Evolutionary conservation across 2,329 filamentous ascomycete species (phyloP).

Genomic region (Teratosphaeria zuluensis): DNA sequence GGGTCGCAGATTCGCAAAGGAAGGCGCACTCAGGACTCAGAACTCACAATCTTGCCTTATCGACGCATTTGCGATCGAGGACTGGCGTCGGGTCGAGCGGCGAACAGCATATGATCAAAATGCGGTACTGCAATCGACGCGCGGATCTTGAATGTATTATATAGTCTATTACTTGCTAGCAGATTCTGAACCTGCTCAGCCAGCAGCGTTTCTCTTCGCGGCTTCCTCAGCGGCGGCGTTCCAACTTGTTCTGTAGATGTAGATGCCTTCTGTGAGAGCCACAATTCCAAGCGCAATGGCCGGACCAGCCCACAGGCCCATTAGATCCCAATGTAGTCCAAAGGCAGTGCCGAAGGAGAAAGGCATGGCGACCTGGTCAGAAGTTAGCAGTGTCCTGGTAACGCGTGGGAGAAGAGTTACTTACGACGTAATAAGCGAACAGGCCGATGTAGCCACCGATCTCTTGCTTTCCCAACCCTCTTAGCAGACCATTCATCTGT

Average conservation of each 20-base stretch:
- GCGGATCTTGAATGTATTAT: not conserved
- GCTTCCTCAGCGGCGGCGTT: constrained; percentile 52
- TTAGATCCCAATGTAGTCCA: constrained; percentile 63
- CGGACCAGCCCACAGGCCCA: constrained; percentile 64
- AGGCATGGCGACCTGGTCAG: constrained; percentile 58
- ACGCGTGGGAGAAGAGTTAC: constrained; percentile 5
- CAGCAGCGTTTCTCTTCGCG: constrained; percentile 40
- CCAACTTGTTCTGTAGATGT: constrained; percentile 48
- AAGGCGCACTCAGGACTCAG: too few species aligned
- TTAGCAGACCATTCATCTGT: constrained; percentile 72
- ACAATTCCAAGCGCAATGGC: constrained; percentile 48
- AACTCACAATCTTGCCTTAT: too few species aligned
- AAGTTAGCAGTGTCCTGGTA: not conserved
- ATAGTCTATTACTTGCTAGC: not conserved
- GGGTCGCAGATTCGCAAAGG: too few species aligned
- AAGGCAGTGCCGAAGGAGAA: constrained; percentile 73
- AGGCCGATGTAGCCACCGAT: constrained; percentile 85
- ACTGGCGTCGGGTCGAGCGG: too few species aligned
- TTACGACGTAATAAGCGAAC: constrained; percentile 66
- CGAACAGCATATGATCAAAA: too few species aligned
- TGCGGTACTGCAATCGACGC: not conserved
- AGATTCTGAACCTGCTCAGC: not conserved
- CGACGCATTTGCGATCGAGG: too few species aligned
- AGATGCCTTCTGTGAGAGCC: constrained; percentile 43
- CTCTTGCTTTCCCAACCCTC: constrained; percentile 79